Percentiles rank a stretch among this genome's conserved stretches.
Conservation (phyloP, 306 rosid species). For the Gynostemma pentaphyllum region DNA sequence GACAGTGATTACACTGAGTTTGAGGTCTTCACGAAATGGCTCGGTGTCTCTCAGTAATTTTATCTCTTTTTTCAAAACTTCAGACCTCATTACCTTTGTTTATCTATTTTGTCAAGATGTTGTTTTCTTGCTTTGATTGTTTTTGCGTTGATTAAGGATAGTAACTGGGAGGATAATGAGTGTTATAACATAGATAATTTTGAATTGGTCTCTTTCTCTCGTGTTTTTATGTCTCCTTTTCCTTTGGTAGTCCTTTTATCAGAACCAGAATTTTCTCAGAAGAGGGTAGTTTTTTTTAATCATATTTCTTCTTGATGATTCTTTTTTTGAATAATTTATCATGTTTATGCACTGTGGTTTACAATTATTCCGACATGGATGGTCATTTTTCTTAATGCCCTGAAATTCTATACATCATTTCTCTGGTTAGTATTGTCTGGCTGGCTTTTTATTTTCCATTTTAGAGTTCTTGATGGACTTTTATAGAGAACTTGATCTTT, state of each 20-base stretch:
- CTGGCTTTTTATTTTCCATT: neutral
- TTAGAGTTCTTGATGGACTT: too few species aligned
- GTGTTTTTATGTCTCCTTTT: neutral
- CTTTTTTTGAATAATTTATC: too few species aligned
- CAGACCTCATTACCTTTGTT: constrained; percentile 6
- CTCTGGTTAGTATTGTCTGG: too few species aligned
- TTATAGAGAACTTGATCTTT: too few species aligned
- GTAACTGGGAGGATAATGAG: constrained; percentile 1
- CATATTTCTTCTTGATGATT: neutral
- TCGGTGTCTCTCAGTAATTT: constrained; percentile 22
- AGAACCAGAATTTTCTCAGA: neutral
- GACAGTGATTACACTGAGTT: constrained; percentile 35
- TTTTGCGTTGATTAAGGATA: neutral
- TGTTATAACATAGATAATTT: constrained; percentile 1
- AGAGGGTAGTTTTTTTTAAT: neutral
- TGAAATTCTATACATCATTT: neutral
- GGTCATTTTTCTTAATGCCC: neutral
- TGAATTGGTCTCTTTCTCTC: neutral
- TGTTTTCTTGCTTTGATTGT: neutral
- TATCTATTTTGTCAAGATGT: constrained; percentile 4
- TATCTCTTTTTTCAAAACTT: neutral
- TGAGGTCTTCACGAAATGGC: constrained; percentile 30
- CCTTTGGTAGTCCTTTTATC: neutral
- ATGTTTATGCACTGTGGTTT: neutral
- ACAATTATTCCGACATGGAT: neutral